Percentiles rank a stretch among this genome's conserved stretches.
phyloP scores from a whole-genome alignment of 108 stramenopile species.

The Cyclotella atomus region DNA sequence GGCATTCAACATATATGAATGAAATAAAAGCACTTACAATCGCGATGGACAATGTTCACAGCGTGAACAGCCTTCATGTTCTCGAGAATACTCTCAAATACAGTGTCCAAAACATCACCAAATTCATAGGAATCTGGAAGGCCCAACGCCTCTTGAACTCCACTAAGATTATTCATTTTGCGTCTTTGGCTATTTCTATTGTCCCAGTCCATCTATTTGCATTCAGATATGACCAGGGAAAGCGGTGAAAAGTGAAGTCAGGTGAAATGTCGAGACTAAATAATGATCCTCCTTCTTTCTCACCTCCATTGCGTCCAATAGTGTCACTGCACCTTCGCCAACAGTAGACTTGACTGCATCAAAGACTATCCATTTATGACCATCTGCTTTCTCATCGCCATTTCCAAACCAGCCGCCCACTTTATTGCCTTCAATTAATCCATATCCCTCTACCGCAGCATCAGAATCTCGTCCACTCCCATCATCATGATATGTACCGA shows the following conservation, averaged over 20 bases:
- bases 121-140: constrained; percentile 47
- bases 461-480: neutral
- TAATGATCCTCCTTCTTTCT: no score
- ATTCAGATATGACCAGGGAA: neutral
- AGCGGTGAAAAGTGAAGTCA: neutral
- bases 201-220: constrained; percentile 53
- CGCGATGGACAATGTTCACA: constrained; percentile 72
- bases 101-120: constrained; percentile 60
- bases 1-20: neutral
- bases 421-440: neutral
- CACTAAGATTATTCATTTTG: constrained; percentile 42
- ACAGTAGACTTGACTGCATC: constrained; percentile 34
- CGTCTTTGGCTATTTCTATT: neutral
- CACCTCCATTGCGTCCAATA: constrained; percentile 66
- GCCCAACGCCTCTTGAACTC: constrained; percentile 51
- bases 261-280: no score
- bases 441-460: constrained; percentile 18
- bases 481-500: constrained; percentile 45
- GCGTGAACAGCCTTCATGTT: constrained; percentile 57
- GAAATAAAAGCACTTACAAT: constrained; percentile 36
- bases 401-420: neutral
- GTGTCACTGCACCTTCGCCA: constrained; percentile 31
- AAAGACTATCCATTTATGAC: constrained; percentile 74
- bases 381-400: neutral
- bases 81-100: constrained; percentile 51